A percentile compares a stretch with the other conserved stretches of the same genome.
Evolutionary conservation across 2,329 filamentous ascomycete genomes (phyloP).

Genomic region (Cucurbitaria berberidis): DNA sequence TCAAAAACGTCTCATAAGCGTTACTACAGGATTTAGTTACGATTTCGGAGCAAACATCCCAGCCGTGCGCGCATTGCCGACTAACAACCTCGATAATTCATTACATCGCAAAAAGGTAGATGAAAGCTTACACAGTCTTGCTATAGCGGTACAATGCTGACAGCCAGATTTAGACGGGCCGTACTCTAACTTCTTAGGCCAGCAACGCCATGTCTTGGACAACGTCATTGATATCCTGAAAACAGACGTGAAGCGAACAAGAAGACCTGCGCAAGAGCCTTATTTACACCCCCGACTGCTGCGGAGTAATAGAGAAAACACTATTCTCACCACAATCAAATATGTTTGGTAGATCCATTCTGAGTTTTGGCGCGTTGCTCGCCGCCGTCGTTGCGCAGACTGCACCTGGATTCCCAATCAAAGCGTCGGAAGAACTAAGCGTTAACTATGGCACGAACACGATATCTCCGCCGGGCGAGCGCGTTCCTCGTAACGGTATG

Average conservation of each 20-base stretch:
- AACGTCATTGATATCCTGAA: neutral
- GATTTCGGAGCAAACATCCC: neutral
- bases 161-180: no score
- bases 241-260: neutral
- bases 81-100: neutral
- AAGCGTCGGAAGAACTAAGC: slow-evolving; percentile 21
- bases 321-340: no score
- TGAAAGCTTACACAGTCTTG: neutral
- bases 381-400: slow-evolving; percentile 26
- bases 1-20: no score
- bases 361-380: slow-evolving; percentile 19
- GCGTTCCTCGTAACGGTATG: slow-evolving; percentile 41
- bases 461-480: slow-evolving; percentile 41
- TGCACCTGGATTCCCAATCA: slow-evolving; percentile 41
- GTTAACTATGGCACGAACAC: slow-evolving; percentile 41
- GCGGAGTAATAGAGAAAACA: neutral
- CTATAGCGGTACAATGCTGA: no score
- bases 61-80: neutral
- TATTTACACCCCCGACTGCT: no score
- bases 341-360: slow-evolving; percentile 22
- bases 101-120: neutral
- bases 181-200: no score
- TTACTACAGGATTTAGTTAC: no score
- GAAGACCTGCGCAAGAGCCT: neutral
- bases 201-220: neutral